Evolutionary conservation across 2,329 filamentous ascomycete species (phyloP).

Genomic region (Xylaria sp.): DNA sequence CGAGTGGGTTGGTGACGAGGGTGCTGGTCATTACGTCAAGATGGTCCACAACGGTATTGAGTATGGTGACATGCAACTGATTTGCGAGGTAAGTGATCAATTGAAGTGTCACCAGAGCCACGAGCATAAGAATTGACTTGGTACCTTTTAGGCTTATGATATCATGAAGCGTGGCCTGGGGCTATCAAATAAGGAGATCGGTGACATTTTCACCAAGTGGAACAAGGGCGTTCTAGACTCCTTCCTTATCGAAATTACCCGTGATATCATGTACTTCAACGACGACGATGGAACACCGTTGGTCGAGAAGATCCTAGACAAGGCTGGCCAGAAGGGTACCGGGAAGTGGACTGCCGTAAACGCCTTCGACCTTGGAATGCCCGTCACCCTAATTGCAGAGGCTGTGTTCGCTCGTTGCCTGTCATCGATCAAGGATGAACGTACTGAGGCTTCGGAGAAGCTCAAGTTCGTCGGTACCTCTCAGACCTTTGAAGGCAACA

Average conservation of each 20-base stretch:
- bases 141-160: conserved; percentile 80
- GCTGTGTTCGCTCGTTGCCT: conserved; percentile 94
- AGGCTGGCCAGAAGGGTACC: conserved; percentile 98
- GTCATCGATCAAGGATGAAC: conserved; percentile 93
- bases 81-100: conserved; percentile 82
- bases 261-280: conserved; percentile 98
- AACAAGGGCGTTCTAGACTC: conserved; percentile 99
- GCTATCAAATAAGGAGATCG: conserved; percentile 90
- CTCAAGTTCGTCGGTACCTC: conserved; percentile 76
- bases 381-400: conserved; percentile 97
- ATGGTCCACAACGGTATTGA: conserved; percentile 99
- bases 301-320: conserved; percentile 98
- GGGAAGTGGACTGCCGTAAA: conserved; percentile 99
- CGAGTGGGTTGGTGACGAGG: conserved; percentile 99
- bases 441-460: conserved; percentile 77
- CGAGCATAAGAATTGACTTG: conserved; percentile 5
- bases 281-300: conserved; percentile 90
- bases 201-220: conserved; percentile 92
- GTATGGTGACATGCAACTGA: conserved; percentile 99
- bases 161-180: conserved; percentile 99
- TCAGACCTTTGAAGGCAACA: conserved; percentile 86
- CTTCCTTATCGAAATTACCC: conserved; percentile 99
- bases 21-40: conserved; percentile 99
- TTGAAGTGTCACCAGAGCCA: not conserved
- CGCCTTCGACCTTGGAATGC: conserved; percentile 97